Evolutionary conservation across 306 rosid species (phyloP), one percentile per base, ranked within the genome.

Genomic region (Quercus rubra): DNA sequence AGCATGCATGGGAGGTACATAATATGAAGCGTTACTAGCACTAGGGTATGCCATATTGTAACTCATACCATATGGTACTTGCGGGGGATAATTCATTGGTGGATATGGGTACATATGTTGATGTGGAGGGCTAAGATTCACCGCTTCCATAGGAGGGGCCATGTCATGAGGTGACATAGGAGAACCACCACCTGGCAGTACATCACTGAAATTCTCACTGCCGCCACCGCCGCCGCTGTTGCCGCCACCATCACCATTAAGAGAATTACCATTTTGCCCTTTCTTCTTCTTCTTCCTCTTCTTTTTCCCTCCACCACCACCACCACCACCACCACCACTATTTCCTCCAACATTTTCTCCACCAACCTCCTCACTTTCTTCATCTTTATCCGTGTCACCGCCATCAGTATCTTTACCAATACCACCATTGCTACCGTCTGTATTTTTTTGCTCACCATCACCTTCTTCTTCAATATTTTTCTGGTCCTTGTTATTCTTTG

Each of bases 261-360:
- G 20, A 59, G 88, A 56, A 68, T 75, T 83, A 71, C 79, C 79
- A 10, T 31, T 75, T 67, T 70, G 81, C 23, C 77, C 86, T 6
- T 84, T 92, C 80, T 88, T 89, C 87, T 92, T 94, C 74, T 90
- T 94, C 79, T 91, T 93, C 14, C 91, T 94, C 62, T 91, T 92
- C 69, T 90, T 92, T 58, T 86, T 88, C 18, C 78, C 74, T 46
- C 80, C 41, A 5, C 41, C 41, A 35, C 41, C 41, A 28, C 80
- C 81, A 7, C 79, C 84, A 21, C 55, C 78, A 4, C 80, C 82
- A 58, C 58, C 77, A 2, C 41, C 79, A 3, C 35, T 75, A 9
- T 27, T 78, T 2, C 71, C 79, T 14, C 54, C 70, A 17, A 2
- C 43, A n/a, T 38, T 73, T 49, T 77, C 84, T 49, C 77, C 86